Evolutionary conservation across 352 stramenopile species (phyloP), one percentile per base, ranked within the genome.

Genomic region (Paralagenidium karlingii): DNA sequence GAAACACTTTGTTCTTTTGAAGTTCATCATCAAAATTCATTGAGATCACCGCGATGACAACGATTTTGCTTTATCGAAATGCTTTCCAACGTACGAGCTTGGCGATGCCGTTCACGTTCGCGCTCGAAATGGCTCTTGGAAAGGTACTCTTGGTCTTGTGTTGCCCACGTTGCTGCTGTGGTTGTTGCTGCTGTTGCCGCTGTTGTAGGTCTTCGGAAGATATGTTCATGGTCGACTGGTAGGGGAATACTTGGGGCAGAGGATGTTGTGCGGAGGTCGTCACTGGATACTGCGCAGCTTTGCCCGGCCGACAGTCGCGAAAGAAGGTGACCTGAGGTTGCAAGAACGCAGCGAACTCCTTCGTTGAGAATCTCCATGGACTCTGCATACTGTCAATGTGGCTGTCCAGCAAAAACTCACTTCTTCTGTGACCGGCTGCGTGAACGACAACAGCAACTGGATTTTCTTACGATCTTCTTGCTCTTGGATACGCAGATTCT

Each of bases 381-480:
- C 21, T 26, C 27, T 31, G 27, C 27, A 13, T 13, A 13, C 27
- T 31, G 27, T 31, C 27, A 31, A 32, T 11, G 28, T 32, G 11
- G 28, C 11, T 32, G 28, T 13, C 28, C 11, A 13, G 15, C 28
- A 15, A 32, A 13, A 22, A 15, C 29, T 10, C 7, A 84, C 63
- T 45, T 85, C 73, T 47, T 94, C 76, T 0, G 58, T 65, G 39
- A 90, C 68, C 0, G 81, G 81, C 44, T 93, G 68, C 20, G 81
- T 91, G 16, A 93, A 60, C 30, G 60, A 56, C 27, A 94, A 55
- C 28, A 94, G 48, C 18, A 87, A 70, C 47, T 87, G 75, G 45
- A 93, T 87, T 34, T 87, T 84, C 25, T 66, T 55, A 12, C 77
- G 51, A 40, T 94, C 77, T 26, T 81, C 60, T 7, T 65, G 45